Evolutionary conservation across 2,329 filamentous ascomycete genomes (phyloP), one percentile per base, ranked within the genome.

Genomic region (Didymosphaeria variabile): DNA sequence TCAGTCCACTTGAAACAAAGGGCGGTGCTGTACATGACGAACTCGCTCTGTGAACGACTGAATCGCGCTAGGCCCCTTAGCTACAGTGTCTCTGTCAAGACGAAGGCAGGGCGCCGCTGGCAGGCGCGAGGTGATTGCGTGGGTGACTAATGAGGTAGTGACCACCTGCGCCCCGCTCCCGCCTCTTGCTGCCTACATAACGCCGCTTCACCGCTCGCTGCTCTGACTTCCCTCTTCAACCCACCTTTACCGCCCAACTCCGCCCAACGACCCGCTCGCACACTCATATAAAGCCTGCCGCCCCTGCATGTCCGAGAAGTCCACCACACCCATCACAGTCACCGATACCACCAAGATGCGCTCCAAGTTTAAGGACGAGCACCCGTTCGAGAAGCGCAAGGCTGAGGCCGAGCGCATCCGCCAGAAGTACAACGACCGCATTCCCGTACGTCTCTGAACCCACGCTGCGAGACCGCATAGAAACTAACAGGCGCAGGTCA

Each of bases 311-410:
- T 51, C 58, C 36, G 44, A 44, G 26, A 45, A 49, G 26, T 17
- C 46, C 55, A 57, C 59, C 61, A 64, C 58, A 62, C 34, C 62
- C 63, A 45, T 61, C 58, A 65, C 63, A 62, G 26, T 58, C 55
- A 61, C 63, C 53, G 54, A 58, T 59, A 54, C 50, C 57, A 55
- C 55, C 67, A 71, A 60, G 86, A 97, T 97, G 93, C 91, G 94
- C 80, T 97, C 93, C 87, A 98, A 98, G 89, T 99, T 99, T 84
- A 99, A 99, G 93, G 95, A 99, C 90, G 95, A 98, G 89, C 95
- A 98, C 82, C 93, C 93, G 75, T 98, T 98, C 81, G 95, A 98
- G 91, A 99, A 99, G 92, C 93, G 95, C 85, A 97, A 98, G 92
- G 95, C 95, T 70, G 95, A 99, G 85, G 95, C 95, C 79, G 95